phyloP scores from a whole-genome alignment of 2,329 filamentous ascomycete species.

The Penicillium frequentans region DNA sequence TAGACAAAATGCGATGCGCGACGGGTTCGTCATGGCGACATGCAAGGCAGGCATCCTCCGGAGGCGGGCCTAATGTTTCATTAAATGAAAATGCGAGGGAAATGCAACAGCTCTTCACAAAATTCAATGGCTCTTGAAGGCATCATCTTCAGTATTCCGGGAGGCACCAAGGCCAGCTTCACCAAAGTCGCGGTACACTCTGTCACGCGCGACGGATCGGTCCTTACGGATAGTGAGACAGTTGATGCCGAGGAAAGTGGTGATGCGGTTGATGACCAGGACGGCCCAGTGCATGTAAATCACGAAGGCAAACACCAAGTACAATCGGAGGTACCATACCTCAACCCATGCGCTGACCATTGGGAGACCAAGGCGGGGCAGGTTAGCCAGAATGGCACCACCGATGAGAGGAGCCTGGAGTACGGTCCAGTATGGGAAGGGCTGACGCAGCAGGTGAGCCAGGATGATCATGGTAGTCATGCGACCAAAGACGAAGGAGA shows the following conservation, averaged over 20 bases:
- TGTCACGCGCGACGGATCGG: slow-evolving; percentile 32
- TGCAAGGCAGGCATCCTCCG: not conserved
- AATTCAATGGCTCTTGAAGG: slow-evolving; percentile 15
- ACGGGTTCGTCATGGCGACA: not conserved
- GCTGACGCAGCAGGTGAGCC: slow-evolving; percentile 86
- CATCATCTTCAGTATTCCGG: slow-evolving; percentile 2
- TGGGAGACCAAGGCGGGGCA: slow-evolving; percentile 73
- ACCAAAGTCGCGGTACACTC: slow-evolving; percentile 37
- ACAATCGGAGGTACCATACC: slow-evolving; percentile 77
- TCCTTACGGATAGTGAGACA: slow-evolving; percentile 74
- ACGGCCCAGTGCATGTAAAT: slow-evolving; percentile 93
- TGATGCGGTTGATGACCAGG: slow-evolving; percentile 87
- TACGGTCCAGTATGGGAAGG: slow-evolving; percentile 95
- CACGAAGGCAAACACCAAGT: slow-evolving; percentile 78
- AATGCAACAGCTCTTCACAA: not conserved
- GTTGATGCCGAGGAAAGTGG: slow-evolving; percentile 88
- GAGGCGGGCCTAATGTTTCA: not conserved
- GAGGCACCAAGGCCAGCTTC: slow-evolving; percentile 18
- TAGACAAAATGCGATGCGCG: slow-evolving; percentile 8
- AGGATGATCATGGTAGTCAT: slow-evolving; percentile 99
- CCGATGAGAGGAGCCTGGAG: slow-evolving; percentile 84
- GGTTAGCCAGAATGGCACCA: slow-evolving; percentile 78
- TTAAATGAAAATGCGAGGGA: not conserved
- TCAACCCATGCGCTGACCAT: slow-evolving; percentile 67
- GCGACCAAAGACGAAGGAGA: slow-evolving; percentile 95